A percentile compares a stretch with the other conserved stretches of the same genome.
phyloP scores from a whole-genome alignment of 2,329 filamentous ascomycete species.

The Fusarium decemcellulare region DNA sequence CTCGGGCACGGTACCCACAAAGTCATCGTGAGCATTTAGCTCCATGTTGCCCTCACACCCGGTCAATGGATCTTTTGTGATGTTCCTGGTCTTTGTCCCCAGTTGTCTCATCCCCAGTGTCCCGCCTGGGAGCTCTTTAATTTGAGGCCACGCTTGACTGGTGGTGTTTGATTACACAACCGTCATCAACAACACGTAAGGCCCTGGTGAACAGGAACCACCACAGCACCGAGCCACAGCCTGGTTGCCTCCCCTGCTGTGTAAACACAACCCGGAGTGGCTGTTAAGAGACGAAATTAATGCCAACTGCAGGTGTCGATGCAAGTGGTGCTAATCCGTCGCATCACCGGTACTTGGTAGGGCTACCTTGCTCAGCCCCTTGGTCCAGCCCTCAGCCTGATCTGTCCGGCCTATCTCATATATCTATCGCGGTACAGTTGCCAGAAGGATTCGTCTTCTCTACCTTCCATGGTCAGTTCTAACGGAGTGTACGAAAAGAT shows the following conservation, averaged over 20 bases:
- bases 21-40: constrained; percentile 39
- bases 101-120: constrained; percentile 17
- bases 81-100: constrained; percentile 29
- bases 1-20: constrained; percentile 40
- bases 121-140: constrained; percentile 18
- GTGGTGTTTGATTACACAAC: constrained; percentile 29
- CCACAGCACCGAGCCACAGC: constrained; percentile 19
- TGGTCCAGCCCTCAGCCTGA: constrained; percentile 25
- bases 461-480: constrained; percentile 13
- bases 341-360: constrained; percentile 32
- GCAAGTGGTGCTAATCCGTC: constrained; percentile 28
- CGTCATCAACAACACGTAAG: constrained; percentile 19
- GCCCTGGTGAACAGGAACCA: constrained; percentile 27
- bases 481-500: constrained; percentile 19
- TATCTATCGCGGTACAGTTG: constrained; percentile 24
- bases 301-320: constrained; percentile 26
- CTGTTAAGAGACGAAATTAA: constrained; percentile 32
- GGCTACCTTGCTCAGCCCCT: constrained; percentile 45
- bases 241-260: constrained; percentile 25
- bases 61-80: constrained; percentile 34
- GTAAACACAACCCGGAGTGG: constrained; percentile 31
- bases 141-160: constrained; percentile 27
- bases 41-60: constrained; percentile 33
- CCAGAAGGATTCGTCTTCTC: not conserved
- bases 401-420: constrained; percentile 34